Base-by-base conservation (phyloP, 768 basidiomycete genomes). In the Gymnopilus junonius region DNA sequence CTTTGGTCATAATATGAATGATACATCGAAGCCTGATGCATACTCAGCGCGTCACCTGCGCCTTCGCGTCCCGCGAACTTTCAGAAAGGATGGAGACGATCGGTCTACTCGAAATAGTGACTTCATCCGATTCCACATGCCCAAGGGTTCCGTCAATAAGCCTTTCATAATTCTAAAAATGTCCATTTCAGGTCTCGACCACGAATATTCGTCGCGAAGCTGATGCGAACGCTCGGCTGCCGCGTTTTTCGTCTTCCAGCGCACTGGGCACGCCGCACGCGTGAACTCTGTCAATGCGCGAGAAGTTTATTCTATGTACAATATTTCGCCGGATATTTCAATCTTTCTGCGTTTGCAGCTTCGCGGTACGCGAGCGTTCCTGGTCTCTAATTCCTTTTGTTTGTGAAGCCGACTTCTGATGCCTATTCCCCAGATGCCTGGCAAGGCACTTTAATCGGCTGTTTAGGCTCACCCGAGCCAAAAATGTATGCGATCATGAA, bases 401-500 rank as follows among this genome's bases (percentile, higher is more conserved):
- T 29, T 14, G 31, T 42, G 48, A 51, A 20, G 48, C 48, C 48
- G 27, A 51, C 31, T 29, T 51, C 8, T 32, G 48, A 51, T 51
- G 48, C n/a, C 31, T 51, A 51, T 32, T 51, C 48, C 48, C 48
- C 31, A 51, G 48, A 50, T 50, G 48, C 48, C 48, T 51, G 48
- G 17, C 17, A 51, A 17, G 48, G 29, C 29, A n/a, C 48, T 32
- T 29, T 31, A 31, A 3, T 51, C 48, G 48, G 48, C 48, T 51
- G 48, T 51, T 51, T 51, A 51, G 29, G 31, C 48, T 51, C 8
- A 50, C 48, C 48, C 48, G 31, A 51, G 31, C 48, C 31, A 32
- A 29, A 29, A 31, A 51, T 29, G 31, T 51, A 51, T 32, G 48
- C 1, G 17, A 32, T n/a, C 29, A 32, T 42, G 40, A 42, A 31